Conservation (phyloP, 352 stramenopile genomes). For the Stramenopiles sp. region DNA sequence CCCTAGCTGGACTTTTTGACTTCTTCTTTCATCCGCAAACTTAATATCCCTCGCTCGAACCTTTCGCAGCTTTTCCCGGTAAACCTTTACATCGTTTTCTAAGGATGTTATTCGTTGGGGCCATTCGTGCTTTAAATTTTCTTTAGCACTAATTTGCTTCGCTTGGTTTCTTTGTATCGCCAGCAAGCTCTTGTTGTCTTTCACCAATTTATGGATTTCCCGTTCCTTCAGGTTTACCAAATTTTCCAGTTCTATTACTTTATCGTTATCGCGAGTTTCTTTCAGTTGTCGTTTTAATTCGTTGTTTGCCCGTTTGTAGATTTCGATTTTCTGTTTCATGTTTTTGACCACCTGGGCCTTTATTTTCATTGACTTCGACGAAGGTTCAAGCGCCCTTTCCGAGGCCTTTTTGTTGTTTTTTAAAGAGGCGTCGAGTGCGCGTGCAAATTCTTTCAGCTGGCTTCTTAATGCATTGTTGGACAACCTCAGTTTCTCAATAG, state of each 20-base stretch:
- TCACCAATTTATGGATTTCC: neutral
- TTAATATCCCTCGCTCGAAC: neutral
- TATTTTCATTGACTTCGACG: neutral
- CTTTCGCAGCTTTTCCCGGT: neutral
- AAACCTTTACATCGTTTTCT: neutral
- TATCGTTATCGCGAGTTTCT: neutral
- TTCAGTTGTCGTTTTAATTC: neutral
- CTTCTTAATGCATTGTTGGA: neutral
- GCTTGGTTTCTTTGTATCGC: neutral
- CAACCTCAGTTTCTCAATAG: neutral
- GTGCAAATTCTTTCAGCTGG: slow-evolving; percentile 1
- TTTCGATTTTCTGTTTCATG: slow-evolving; percentile 7
- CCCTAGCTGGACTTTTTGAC: neutral
- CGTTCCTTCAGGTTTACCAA: neutral
- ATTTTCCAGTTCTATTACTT: neutral
- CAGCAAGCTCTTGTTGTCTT: neutral
- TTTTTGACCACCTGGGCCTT: neutral
- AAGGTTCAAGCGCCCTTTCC: neutral
- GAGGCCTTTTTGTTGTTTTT: neutral
- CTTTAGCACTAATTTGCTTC: neutral
- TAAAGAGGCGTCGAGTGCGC: neutral
- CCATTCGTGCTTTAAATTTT: neutral
- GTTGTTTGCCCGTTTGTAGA: neutral
- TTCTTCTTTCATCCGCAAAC: neutral
- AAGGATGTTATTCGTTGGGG: neutral